Base-by-base conservation (phyloP, 2,329 filamentous ascomycete species). In the Colletotrichum gloeosporioides region DNA sequence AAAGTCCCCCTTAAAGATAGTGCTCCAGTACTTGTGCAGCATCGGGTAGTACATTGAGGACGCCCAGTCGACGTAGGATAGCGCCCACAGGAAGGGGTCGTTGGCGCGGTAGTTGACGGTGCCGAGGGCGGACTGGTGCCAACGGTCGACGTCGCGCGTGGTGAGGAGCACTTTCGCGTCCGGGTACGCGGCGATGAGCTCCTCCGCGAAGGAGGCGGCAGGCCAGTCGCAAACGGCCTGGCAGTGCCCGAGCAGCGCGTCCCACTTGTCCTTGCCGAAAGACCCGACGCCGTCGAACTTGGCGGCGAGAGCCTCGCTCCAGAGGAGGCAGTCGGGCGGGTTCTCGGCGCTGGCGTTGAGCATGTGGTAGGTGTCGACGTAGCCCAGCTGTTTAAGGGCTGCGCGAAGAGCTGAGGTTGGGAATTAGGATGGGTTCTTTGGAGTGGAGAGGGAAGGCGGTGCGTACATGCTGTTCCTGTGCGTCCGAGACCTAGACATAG, bases 41-140 rank as follows among this genome's bases (percentile, higher is more conserved):
- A 94, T 94, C 53, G 92, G 92, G 82, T 93, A 90, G 86, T 94
- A 93, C 87, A 93, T 91, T 82, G 90, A 87, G 9, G 92, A 92
- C 27, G 90, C 92, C 92, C 92, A 94, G 85, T 90, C 90, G 79
- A 84, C 81, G 74, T 80, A 71, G 10, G 81, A 82, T 6, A 87
- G 6, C 4, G 39, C 39, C 31, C 31, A 22, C 8, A 75, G 61
- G 1, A 79, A 77, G 0, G 63, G 22, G 9, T 82, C 74, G 27
- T 82, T 39, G 8, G 83, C 59, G 29, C 75, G 73, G 75, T 85
- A 80, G 4, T 82, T 75, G 1, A 85, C 75, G 67, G 83, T 85
- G 18, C 15, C 57, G 13, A 39, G 32, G 8, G 67, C 55, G 8
- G 66, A 64, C 22, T 78, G 76, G 63, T 78, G 81, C 84, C 84